phyloP scores from a whole-genome alignment of 2,329 filamentous ascomycete species.

The Colletotrichum euphorbiae region DNA sequence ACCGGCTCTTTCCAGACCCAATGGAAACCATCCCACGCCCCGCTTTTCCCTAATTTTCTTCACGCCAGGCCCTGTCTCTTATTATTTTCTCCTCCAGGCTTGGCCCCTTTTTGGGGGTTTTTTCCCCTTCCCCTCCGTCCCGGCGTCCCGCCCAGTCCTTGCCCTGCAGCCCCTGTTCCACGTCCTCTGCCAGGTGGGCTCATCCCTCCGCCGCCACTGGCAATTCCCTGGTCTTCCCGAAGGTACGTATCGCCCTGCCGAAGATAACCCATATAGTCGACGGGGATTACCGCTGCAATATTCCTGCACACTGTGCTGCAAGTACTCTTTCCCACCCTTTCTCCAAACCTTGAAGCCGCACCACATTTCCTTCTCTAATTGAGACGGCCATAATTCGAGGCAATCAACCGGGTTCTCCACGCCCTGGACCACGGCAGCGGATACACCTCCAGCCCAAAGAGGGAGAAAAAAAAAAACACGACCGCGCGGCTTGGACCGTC shows the following conservation, averaged over 20 bases:
- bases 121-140: not conserved
- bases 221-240: not conserved
- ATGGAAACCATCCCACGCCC: not conserved
- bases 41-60: constrained; percentile 8
- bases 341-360: not conserved
- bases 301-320: constrained; percentile 1
- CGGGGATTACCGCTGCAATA: not conserved
- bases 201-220: not conserved
- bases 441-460: not conserved
- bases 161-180: not conserved
- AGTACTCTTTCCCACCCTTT: not conserved
- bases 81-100: not conserved
- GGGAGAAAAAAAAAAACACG: not conserved
- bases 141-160: constrained; percentile 14
- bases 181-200: not conserved
- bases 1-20: constrained; percentile 25
- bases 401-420: constrained; percentile 29
- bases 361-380: constrained; percentile 24
- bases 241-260: not conserved
- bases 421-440: not conserved
- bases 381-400: constrained; percentile 24
- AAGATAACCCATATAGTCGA: not conserved
- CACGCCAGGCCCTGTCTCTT: not conserved
- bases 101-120: not conserved
- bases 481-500: constrained; percentile 32